Evolutionary conservation across 192 early-diverging fungal genomes (phyloP).

Genomic region (Backusella parvicylindrica): DNA sequence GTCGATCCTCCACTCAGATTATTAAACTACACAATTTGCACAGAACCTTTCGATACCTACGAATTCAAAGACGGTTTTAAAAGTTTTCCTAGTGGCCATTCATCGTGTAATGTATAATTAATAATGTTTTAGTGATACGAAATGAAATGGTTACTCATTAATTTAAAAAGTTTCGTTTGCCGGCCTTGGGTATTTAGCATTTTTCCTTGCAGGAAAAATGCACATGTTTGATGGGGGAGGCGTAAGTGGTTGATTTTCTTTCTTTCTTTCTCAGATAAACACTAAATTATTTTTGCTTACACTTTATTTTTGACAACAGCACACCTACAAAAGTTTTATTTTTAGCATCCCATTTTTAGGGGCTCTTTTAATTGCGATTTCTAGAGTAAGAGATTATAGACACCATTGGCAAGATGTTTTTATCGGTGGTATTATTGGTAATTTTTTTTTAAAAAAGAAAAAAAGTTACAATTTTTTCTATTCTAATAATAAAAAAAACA

Average conservation of each 20-base stretch:
- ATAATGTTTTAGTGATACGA: background rate
- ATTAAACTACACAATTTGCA: constrained; percentile 58
- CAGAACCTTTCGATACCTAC: constrained; percentile 38
- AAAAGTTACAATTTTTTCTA: background rate
- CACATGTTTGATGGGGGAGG: constrained; percentile 65
- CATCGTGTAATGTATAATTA: constrained; percentile 53
- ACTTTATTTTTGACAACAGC: constrained; percentile 11
- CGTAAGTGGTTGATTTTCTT: constrained; percentile 11
- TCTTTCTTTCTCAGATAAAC: background rate
- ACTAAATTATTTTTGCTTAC: background rate
- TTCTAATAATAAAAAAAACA: background rate
- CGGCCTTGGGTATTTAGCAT: constrained; percentile 62
- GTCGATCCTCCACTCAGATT: constrained; percentile 57
- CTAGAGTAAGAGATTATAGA: constrained; percentile 71
- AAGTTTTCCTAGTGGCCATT: constrained; percentile 88
- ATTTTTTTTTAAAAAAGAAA: background rate
- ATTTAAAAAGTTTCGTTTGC: constrained; percentile 57
- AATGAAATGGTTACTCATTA: background rate
- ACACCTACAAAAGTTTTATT: constrained; percentile 68
- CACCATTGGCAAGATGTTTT: constrained; percentile 82
- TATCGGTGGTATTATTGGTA: constrained; percentile 57
- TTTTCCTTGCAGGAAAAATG: constrained; percentile 73
- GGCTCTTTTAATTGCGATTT: constrained; percentile 58
- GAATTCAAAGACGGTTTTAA: constrained; percentile 75
- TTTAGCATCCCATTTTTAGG: constrained; percentile 52